These are phyloP conservation scores for Trichocomaceae sp. DNA, from an alignment of 2,329 filamentous ascomycete species.

Conservation along the genomic window DNA sequence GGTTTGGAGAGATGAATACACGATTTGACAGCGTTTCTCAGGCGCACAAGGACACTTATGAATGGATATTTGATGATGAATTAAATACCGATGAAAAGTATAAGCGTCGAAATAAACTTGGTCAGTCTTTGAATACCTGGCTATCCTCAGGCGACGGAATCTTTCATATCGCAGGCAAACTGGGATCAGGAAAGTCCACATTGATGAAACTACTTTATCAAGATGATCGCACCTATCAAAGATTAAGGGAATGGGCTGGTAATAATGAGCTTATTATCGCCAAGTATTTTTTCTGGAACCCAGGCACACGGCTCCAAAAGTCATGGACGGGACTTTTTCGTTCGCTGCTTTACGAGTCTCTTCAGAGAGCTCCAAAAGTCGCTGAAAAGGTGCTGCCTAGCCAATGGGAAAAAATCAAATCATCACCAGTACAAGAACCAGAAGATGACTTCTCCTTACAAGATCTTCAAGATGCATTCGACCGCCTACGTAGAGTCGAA, in stretches of 20 bases:
- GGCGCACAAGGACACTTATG: not conserved
- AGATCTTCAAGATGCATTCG: not conserved
- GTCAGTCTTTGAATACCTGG: not conserved
- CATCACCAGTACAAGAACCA: not conserved
- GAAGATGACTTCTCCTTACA: not conserved
- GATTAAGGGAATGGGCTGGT: constrained; percentile 1
- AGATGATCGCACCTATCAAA: constrained; percentile 5
- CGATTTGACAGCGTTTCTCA: not conserved
- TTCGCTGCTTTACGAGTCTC: constrained; percentile 4
- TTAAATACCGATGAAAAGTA: not conserved
- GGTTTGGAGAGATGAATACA: not conserved
- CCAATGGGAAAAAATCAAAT: not conserved
- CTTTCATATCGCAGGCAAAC: constrained; percentile 21
- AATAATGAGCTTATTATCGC: constrained; percentile 3
- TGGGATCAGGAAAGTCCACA: constrained; percentile 22
- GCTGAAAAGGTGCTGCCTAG: not conserved
- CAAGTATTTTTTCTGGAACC: constrained; percentile 14
- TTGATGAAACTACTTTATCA: constrained; percentile 19
- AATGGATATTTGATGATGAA: not conserved
- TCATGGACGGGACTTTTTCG: constrained; percentile 10
- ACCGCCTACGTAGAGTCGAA: not conserved
- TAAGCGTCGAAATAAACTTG: not conserved
- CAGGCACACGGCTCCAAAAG: constrained; percentile 4
- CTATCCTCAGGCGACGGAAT: not conserved
- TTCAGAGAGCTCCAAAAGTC: not conserved